Evolutionary conservation across 2,329 filamentous ascomycete species (phyloP).

Genomic region (Pseudogymnoascus destructans): DNA sequence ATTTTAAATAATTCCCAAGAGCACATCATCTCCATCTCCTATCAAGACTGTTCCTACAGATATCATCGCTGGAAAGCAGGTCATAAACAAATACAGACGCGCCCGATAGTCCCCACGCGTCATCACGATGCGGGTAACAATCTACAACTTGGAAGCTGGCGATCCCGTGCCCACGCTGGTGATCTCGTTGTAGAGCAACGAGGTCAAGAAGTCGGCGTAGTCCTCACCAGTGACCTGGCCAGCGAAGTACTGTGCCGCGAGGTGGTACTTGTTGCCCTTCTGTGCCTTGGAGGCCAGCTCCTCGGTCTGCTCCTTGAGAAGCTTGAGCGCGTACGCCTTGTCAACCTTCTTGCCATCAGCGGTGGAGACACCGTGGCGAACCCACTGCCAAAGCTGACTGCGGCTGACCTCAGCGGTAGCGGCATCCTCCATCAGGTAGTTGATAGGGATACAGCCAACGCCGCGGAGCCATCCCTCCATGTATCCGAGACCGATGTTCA

Average conservation of each 20-base stretch:
- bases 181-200: constrained; percentile 83
- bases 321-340: constrained; percentile 76
- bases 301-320: constrained; percentile 76
- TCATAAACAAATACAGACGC: constrained; percentile 9
- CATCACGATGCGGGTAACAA: not conserved
- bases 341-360: constrained; percentile 84
- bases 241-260: constrained; percentile 87
- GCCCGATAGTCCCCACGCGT: not conserved
- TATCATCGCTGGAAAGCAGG: constrained; percentile 10
- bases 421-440: constrained; percentile 96
- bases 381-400: constrained; percentile 95
- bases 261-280: constrained; percentile 80
- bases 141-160: constrained; percentile 25
- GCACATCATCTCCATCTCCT: not conserved
- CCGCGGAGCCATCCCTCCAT: constrained; percentile 98
- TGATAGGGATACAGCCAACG: constrained; percentile 91
- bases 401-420: constrained; percentile 93
- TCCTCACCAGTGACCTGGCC: constrained; percentile 92
- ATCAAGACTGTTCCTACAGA: constrained; percentile 9
- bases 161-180: constrained; percentile 47
- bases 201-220: constrained; percentile 90
- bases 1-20: not conserved
- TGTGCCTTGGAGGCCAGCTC: constrained; percentile 60
- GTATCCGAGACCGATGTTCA: constrained; percentile 91
- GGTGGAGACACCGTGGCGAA: constrained; percentile 58